A percentile compares a stretch with the other conserved stretches of the same genome.
Conservation (phyloP, 495 filamentous ascomycete species). For the Halenospora varia region DNA sequence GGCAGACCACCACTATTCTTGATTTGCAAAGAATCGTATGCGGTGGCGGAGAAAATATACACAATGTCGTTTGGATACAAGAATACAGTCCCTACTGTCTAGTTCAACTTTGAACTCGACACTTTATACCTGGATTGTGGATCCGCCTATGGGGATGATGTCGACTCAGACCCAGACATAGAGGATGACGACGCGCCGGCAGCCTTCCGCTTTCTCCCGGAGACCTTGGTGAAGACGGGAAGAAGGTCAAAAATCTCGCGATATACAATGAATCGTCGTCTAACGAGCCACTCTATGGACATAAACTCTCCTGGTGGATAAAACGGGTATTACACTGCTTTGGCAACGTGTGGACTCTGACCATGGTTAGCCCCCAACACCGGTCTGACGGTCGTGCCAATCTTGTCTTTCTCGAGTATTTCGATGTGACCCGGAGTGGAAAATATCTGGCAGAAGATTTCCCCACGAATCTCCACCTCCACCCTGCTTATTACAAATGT, state of each 20-base stretch:
- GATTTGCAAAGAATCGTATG: background rate
- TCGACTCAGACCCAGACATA: background rate
- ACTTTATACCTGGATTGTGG: background rate
- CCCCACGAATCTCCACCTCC: no score
- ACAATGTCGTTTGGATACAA: background rate
- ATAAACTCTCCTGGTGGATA: background rate
- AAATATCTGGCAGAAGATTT: no score
- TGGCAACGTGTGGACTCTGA: background rate
- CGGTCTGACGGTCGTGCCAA: background rate
- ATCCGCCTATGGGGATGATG: background rate
- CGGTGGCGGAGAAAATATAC: background rate
- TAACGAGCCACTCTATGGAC: background rate
- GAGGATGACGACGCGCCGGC: no score
- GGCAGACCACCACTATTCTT: background rate
- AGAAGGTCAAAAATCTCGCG: background rate
- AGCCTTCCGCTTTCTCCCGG: background rate
- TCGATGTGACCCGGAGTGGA: no score
- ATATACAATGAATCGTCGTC: background rate
- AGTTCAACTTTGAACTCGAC: background rate
- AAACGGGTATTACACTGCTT: background rate
- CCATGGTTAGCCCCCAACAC: background rate
- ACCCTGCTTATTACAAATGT: no score
- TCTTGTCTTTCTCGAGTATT: background rate
- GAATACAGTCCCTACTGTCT: background rate
- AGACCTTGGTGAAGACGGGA: background rate